phyloP scores from a whole-genome alignment of 2,329 filamentous ascomycete genomes.

The Aspergillus hiratsukae region DNA sequence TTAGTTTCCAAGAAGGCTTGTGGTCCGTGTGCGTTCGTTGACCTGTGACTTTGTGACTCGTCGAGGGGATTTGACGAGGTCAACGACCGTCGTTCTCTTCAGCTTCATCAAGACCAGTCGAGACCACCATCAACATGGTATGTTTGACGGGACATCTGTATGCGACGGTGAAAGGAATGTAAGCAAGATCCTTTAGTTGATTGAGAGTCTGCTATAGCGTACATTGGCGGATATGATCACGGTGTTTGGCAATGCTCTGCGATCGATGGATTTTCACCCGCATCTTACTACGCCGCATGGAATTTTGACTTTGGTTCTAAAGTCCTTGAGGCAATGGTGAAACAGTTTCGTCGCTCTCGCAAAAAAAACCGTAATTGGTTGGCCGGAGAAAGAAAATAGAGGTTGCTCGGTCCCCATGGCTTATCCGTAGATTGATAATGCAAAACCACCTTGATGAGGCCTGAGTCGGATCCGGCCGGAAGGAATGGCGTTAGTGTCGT shows the following conservation, averaged over 20 bases:
- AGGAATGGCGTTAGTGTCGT: background rate
- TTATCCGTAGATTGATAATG: background rate
- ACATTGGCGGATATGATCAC: background rate
- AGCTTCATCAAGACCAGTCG: background rate
- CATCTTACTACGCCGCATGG: background rate
- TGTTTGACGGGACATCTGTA: background rate
- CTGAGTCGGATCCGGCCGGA: background rate
- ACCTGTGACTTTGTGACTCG: background rate
- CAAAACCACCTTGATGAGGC: background rate
- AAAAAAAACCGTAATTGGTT: constrained; percentile 3
- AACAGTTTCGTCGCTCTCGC: constrained; percentile 9
- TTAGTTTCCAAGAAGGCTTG: constrained; percentile 8
- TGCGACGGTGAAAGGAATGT: background rate
- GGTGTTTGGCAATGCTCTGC: background rate
- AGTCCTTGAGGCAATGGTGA: constrained; percentile 19
- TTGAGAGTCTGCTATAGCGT: background rate
- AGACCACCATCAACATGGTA: background rate
- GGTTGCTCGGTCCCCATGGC: background rate
- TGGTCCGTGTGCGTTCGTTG: constrained; percentile 6
- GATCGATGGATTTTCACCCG: background rate
- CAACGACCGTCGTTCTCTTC: background rate
- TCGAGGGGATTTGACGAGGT: background rate
- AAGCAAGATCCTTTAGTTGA: background rate
- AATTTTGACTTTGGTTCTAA: constrained; percentile 5
- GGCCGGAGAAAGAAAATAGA: constrained; percentile 8